phyloP scores from a whole-genome alignment of 2,329 filamentous ascomycete genomes.

The Colletotrichum musae region DNA sequence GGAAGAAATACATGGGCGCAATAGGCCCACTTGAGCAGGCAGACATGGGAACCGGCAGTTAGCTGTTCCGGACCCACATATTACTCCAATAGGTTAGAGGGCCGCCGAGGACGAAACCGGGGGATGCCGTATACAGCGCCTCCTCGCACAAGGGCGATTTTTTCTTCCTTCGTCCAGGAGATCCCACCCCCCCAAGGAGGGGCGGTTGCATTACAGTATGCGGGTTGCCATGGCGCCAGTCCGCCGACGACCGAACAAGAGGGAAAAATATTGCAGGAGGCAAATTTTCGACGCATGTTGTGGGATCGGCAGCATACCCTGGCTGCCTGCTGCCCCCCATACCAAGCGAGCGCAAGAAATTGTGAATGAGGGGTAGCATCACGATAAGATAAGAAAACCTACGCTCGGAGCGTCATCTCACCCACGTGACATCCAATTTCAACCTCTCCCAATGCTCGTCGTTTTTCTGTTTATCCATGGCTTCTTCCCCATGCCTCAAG shows the following conservation, averaged over 20 bases:
- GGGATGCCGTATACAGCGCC: no score
- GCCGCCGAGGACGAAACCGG: no score
- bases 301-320: neutral
- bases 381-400: neutral
- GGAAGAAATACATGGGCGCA: no score
- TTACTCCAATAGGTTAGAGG: no score
- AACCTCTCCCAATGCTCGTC: neutral
- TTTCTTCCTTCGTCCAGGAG: neutral
- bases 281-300: neutral
- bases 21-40: no score
- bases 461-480: neutral
- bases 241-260: neutral
- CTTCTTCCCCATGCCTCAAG: neutral
- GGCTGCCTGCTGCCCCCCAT: slow-evolving; percentile 1
- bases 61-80: no score
- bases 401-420: neutral
- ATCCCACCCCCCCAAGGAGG: neutral
- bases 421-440: neutral
- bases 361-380: neutral
- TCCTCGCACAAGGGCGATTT: slow-evolving; percentile 18
- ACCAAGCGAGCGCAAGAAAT: neutral
- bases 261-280: slow-evolving; percentile 9
- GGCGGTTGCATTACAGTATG: slow-evolving; percentile 35
- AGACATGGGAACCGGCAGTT: no score
- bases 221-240: slow-evolving; percentile 32